Base-by-base conservation (phyloP, 805 yeast genomes). In the Metschnikowia sp. region DNA sequence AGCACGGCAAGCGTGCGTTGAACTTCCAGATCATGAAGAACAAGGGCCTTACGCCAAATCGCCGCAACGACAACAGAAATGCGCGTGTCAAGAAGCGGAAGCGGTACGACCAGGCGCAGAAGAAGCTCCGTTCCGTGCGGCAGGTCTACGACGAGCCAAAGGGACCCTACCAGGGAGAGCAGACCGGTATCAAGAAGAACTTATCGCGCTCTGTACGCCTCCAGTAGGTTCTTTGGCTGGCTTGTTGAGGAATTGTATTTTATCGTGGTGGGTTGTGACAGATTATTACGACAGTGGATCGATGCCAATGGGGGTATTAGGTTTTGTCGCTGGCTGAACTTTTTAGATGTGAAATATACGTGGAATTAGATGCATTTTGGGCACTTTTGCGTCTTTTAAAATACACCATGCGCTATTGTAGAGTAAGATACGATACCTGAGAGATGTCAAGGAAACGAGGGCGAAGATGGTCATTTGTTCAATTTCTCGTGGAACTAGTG, bases 51-150 rank as follows among this genome's bases (percentile, higher is more conserved):
- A 91, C 97, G 1, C 92, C 96, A 15, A 86, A 84, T 67, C 80
- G 96, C 65, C 86, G 88, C 76, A 94, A 94, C 78, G 97, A 88
- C 55, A 83, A 87, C 75, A 82, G 97, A 70, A 94, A 94, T 66
- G 81, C 98, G 37, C 85, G 99, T 72, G 98, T 94, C 60, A 94
- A 94, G 79, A 94, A 92, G 95, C 86, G 99, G 78, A 88, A 84
- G 83, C 88, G 88, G 81, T 94, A 87, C 74, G 98, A 89, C 54
- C 78, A 81, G 65, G 99, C 99, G 29, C 83, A 89, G 74, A 92
- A 89, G 88, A 89, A 89, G 68, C 84, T 94, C 68, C 83, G 84
- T 63, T 86, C 96, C 45, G 86, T 88, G 54, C 85, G 96, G 67
- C 88, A 88, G 45, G 97, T 90, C n/a, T 90, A 85, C 75, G 78